These are phyloP conservation scores for Basidiobolus meristosporus DNA, from an alignment of 371 early-diverging fungal species.

Conservation along the genomic window DNA sequence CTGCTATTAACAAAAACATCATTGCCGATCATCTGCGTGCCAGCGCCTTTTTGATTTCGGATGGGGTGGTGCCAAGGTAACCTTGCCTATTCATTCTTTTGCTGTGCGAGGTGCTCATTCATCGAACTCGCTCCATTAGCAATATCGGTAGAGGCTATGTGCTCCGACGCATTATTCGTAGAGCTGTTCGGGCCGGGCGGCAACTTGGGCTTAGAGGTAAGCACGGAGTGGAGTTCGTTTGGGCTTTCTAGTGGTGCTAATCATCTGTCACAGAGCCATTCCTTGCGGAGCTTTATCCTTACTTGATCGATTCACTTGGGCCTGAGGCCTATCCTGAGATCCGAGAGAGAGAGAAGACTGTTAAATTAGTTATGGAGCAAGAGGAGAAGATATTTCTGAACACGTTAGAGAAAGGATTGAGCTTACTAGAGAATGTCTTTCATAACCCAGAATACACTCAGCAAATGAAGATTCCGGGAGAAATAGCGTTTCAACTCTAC, in stretches of 20 bases:
- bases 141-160: conserved; percentile 63
- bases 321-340: conserved; percentile 34
- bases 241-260: background rate
- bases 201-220: conserved; percentile 37
- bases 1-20: conserved; percentile 29
- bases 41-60: conserved; percentile 47
- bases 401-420: conserved; percentile 39
- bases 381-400: conserved; percentile 45
- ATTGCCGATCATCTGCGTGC: conserved; percentile 59
- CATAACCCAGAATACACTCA: conserved; percentile 13
- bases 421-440: conserved; percentile 31
- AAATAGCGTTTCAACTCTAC: conserved; percentile 42
- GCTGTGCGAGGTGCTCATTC: background rate
- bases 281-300: conserved; percentile 35
- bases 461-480: conserved; percentile 17
- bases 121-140: conserved; percentile 6
- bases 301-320: conserved; percentile 25
- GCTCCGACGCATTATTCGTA: conserved; percentile 51
- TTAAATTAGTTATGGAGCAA: conserved; percentile 28
- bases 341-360: conserved; percentile 19
- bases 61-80: conserved; percentile 57
- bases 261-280: conserved; percentile 20
- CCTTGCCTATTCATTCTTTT: background rate
- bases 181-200: conserved; percentile 47
- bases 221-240: background rate